phyloP scores from a whole-genome alignment of 331 rosid genomes.

The Telfairia occidentalis region DNA sequence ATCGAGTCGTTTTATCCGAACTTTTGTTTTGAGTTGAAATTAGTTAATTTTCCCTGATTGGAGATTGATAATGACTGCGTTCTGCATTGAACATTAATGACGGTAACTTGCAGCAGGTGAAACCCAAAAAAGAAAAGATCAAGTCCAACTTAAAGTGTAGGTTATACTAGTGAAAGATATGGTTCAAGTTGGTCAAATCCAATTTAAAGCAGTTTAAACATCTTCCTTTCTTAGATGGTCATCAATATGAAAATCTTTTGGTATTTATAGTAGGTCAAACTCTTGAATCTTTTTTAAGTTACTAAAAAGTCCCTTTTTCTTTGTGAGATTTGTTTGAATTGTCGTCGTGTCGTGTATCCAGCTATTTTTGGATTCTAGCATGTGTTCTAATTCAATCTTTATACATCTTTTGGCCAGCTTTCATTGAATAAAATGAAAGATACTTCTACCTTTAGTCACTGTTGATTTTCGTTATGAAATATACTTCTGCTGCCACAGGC shows the following conservation, averaged over 20 bases:
- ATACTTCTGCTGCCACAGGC: not conserved
- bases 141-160: not conserved
- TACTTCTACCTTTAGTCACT: no score
- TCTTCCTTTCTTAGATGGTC: slow-evolving; percentile 2
- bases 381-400: no score
- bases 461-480: no score
- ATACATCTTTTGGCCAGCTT: no score
- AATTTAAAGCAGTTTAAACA: not conserved
- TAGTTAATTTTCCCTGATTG: not conserved
- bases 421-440: no score
- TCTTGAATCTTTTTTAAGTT: not conserved
- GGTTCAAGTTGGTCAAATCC: not conserved
- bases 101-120: not conserved
- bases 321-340: not conserved
- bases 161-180: not conserved
- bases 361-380: not conserved
- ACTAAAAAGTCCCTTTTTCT: not conserved
- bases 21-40: not conserved
- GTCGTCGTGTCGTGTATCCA: not conserved
- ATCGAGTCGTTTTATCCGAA: not conserved
- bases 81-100: not conserved
- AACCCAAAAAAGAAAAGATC: not conserved
- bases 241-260: not conserved
- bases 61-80: not conserved
- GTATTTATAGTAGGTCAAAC: not conserved